Percentiles rank a stretch among this genome's conserved stretches.
phyloP scores from a whole-genome alignment of 2,329 filamentous ascomycete genomes.

The Zymoseptoria passerinii region DNA sequence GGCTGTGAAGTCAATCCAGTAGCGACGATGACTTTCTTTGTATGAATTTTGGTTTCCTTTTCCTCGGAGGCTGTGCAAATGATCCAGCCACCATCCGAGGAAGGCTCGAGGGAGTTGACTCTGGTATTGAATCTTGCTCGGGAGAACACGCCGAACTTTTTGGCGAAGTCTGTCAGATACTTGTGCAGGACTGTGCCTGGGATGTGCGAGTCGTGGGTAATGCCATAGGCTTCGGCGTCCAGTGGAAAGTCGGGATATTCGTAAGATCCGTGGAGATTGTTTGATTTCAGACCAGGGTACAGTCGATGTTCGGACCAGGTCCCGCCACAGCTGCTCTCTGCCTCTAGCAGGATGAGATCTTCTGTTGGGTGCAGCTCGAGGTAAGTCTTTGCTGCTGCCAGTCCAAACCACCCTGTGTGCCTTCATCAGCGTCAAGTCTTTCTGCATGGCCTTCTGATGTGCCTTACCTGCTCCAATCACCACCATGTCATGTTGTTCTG shows the following conservation, averaged over 20 bases:
- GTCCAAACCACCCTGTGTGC: constrained; percentile 36
- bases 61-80: constrained; percentile 9
- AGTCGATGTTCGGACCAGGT: constrained; percentile 55
- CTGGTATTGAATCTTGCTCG: constrained; percentile 44
- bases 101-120: constrained; percentile 43
- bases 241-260: constrained; percentile 70
- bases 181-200: constrained; percentile 15
- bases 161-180: constrained; percentile 38
- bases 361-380: constrained; percentile 35
- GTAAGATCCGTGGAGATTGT: constrained; percentile 65
- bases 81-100: constrained; percentile 17
- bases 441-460: neutral
- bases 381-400: constrained; percentile 43
- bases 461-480: constrained; percentile 42
- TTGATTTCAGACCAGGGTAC: constrained; percentile 62
- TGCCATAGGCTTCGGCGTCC: constrained; percentile 37
- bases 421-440: too few species aligned
- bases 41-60: constrained; percentile 36
- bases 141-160: constrained; percentile 44
- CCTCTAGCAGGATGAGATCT: constrained; percentile 39
- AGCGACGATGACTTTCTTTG: constrained; percentile 50
- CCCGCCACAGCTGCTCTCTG: constrained; percentile 47
- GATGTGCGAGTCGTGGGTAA: constrained; percentile 46
- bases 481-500: constrained; percentile 25
- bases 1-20: constrained; percentile 54